Percentiles rank a stretch among this genome's conserved stretches.
phyloP scores from a whole-genome alignment of 2,329 filamentous ascomycete species.

The Pyrenophora teres region DNA sequence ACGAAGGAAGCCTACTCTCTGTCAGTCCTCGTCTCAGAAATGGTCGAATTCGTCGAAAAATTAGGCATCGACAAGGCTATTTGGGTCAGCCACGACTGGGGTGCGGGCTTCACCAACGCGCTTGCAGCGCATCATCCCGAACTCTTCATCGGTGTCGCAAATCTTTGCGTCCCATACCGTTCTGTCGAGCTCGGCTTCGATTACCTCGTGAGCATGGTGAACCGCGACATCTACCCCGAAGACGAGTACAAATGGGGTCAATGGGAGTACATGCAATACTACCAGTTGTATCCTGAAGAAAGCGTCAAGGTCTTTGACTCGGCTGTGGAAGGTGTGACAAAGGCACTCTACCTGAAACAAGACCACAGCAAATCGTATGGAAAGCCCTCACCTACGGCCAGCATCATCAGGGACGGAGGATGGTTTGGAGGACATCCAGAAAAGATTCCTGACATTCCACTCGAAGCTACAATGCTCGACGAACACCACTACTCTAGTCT shows the following conservation, averaged over 20 bases:
- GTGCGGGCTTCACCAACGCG: constrained; percentile 38
- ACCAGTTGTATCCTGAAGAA: constrained; percentile 29
- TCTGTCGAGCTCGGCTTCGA: constrained; percentile 51
- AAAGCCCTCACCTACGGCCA: constrained; percentile 29
- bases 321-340: constrained; percentile 29
- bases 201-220: constrained; percentile 41
- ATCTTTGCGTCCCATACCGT: constrained; percentile 49
- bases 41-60: constrained; percentile 49
- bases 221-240: constrained; percentile 54
- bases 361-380: constrained; percentile 26
- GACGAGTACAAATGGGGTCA: constrained; percentile 49
- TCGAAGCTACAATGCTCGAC: constrained; percentile 35
- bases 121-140: constrained; percentile 42
- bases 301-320: constrained; percentile 27
- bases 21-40: constrained; percentile 31
- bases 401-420: constrained; percentile 30
- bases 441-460: constrained; percentile 37
- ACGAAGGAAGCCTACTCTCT: constrained; percentile 39
- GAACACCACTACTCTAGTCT: constrained; percentile 34
- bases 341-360: constrained; percentile 29
- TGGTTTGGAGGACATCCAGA: constrained; percentile 40
- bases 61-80: constrained; percentile 48
- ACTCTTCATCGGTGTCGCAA: constrained; percentile 33
- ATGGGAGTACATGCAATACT: constrained; percentile 44
- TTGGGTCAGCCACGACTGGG: constrained; percentile 58